Conservation (phyloP, 2,329 filamentous ascomycete species). For the Cladophialophora bantiana region DNA sequence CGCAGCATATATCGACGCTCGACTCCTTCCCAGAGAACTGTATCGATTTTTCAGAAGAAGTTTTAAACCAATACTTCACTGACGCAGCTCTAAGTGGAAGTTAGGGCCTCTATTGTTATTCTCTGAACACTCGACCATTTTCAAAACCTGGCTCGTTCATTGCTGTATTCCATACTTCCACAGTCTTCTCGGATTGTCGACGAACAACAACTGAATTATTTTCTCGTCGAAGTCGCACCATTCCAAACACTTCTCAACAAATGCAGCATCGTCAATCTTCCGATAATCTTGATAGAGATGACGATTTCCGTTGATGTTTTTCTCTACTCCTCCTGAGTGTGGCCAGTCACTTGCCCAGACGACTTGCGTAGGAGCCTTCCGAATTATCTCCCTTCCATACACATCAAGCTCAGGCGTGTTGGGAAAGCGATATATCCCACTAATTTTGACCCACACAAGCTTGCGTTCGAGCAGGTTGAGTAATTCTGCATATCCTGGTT, state of each 20-base stretch:
- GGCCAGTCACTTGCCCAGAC: conserved; percentile 2
- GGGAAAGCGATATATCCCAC: background rate
- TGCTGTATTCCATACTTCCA: background rate
- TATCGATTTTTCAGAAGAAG: background rate
- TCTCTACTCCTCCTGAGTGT: background rate
- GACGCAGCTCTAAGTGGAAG: background rate
- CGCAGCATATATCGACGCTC: background rate
- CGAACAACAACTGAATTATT: background rate
- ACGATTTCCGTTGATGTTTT: background rate
- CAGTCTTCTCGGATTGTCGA: background rate
- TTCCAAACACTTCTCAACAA: conserved; percentile 1
- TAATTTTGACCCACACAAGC: conserved; percentile 1
- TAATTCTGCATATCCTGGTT: conserved; percentile 1
- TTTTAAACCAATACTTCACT: too few relatives aligned
- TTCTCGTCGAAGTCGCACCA: conserved; percentile 6
- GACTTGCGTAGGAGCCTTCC: background rate
- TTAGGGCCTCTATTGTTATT: background rate
- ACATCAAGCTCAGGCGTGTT: conserved; percentile 1
- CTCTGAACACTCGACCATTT: background rate
- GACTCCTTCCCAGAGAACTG: conserved; percentile 10
- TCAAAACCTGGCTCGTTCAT: too few relatives aligned
- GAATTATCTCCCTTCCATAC: background rate
- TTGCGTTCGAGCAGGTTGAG: background rate
- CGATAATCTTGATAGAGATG: background rate
- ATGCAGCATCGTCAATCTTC: conserved; percentile 1